A percentile compares a stretch with the other conserved stretches of the same genome.
Conservation (phyloP, 2,329 filamentous ascomycete genomes). For the Trichophyton simii region DNA sequence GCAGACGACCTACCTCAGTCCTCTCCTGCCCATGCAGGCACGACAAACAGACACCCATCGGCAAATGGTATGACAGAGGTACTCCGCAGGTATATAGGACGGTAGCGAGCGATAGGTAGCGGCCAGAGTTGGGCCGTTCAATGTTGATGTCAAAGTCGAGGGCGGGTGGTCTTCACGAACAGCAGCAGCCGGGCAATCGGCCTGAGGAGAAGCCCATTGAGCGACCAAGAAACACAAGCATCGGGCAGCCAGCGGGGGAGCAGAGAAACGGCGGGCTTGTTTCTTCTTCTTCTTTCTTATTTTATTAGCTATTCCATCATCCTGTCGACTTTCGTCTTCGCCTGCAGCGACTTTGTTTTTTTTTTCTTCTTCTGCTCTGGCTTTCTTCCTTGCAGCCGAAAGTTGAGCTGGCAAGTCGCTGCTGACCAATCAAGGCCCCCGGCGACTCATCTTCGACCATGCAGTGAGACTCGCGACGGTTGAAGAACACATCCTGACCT, state of each 20-base stretch:
- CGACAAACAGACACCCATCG: slow-evolving; percentile 35
- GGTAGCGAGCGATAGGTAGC: background rate
- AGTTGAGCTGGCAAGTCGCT: background rate
- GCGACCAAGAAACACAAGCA: slow-evolving; percentile 1
- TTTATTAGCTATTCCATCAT: background rate
- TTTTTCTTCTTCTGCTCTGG: background rate
- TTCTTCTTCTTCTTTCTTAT: background rate
- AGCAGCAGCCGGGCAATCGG: slow-evolving; percentile 8
- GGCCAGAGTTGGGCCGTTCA: background rate
- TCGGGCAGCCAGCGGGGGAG: background rate
- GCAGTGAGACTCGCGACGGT: too few species aligned
- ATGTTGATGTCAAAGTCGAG: background rate
- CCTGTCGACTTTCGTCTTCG: background rate
- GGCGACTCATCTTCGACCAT: too few species aligned
- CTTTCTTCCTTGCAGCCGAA: background rate
- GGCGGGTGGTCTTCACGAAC: background rate
- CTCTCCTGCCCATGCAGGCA: slow-evolving; percentile 32
- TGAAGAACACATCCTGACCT: too few species aligned
- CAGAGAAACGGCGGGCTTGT: background rate
- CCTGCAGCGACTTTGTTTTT: background rate
- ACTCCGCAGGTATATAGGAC: background rate
- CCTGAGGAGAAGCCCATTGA: slow-evolving; percentile 11
- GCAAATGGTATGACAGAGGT: slow-evolving; percentile 8
- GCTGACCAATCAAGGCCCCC: background rate
- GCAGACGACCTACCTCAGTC: slow-evolving; percentile 23